Percentiles rank a stretch among this genome's conserved stretches.
These are phyloP conservation scores for Mortierella polycephala DNA, from an alignment of 371 early-diverging fungal species.

Conservation along the genomic window DNA sequence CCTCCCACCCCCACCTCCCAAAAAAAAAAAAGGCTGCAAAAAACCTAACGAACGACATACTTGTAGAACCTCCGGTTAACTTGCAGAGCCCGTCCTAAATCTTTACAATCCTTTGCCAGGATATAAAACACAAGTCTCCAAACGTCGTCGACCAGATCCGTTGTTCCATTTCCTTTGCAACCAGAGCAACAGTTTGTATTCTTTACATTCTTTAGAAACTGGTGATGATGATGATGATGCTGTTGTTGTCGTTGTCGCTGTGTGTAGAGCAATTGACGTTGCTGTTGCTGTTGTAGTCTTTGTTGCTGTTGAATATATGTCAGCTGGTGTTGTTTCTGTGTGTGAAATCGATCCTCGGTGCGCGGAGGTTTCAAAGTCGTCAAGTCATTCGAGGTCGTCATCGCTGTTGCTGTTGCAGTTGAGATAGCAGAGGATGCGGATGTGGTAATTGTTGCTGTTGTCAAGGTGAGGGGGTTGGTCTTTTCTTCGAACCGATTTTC, in stretches of 20 bases:
- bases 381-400: too few species aligned
- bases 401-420: too few species aligned
- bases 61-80: constrained; percentile 35
- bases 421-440: too few species aligned
- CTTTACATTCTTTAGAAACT: neutral
- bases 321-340: constrained; percentile 21
- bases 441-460: too few species aligned
- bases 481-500: too few species aligned
- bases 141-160: constrained; percentile 45
- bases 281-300: constrained; percentile 10
- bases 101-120: constrained; percentile 30
- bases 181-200: too few species aligned
- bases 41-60: constrained; percentile 12
- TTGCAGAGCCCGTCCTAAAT: constrained; percentile 37
- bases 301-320: constrained; percentile 16
- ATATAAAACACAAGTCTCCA: constrained; percentile 41
- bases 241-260: constrained; percentile 15
- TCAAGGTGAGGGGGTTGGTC: too few species aligned
- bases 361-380: too few species aligned
- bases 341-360: neutral
- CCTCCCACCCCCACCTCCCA: neutral
- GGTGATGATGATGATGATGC: constrained; percentile 1
- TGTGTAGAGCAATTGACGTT: constrained; percentile 7
- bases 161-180: neutral
- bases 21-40: neutral